phyloP scores from a whole-genome alignment of 2,329 filamentous ascomycete genomes.

The Cercospora sp. region DNA sequence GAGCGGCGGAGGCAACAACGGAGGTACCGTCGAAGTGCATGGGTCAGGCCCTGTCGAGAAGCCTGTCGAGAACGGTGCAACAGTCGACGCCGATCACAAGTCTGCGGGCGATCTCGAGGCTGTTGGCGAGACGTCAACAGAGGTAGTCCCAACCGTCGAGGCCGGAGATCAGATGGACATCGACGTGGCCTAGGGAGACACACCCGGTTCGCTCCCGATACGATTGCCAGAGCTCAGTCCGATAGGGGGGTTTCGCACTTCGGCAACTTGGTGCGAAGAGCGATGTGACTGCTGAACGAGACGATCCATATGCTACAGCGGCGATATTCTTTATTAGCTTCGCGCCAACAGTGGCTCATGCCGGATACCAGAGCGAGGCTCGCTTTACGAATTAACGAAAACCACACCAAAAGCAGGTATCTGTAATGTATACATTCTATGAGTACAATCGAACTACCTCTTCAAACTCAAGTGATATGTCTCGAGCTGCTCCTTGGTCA shows the following conservation, averaged over 20 bases:
- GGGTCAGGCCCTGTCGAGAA: slow-evolving; percentile 2
- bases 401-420: slow-evolving; percentile 5
- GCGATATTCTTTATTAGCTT: neutral
- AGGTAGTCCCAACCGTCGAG: slow-evolving; percentile 7
- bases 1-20: slow-evolving; percentile 16
- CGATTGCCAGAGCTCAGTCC: neutral
- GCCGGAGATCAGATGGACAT: neutral
- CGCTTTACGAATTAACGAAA: slow-evolving; percentile 7
- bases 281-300: neutral
- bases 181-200: neutral
- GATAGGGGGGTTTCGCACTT: neutral
- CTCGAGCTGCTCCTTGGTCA: slow-evolving; percentile 61
- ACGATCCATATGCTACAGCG: neutral
- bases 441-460: neutral
- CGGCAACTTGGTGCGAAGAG: neutral
- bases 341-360: neutral
- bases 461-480: slow-evolving; percentile 57
- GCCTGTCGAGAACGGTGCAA: neutral
- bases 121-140: neutral
- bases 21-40: slow-evolving; percentile 26
- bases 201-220: neutral
- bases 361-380: neutral
- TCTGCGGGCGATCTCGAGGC: neutral
- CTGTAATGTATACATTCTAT: slow-evolving; percentile 12
- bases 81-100: neutral